Evolutionary conservation across 169 alveolate genomes (phyloP), one percentile per base, ranked within the genome.

Genomic region (Gregarina niphandrodes): DNA sequence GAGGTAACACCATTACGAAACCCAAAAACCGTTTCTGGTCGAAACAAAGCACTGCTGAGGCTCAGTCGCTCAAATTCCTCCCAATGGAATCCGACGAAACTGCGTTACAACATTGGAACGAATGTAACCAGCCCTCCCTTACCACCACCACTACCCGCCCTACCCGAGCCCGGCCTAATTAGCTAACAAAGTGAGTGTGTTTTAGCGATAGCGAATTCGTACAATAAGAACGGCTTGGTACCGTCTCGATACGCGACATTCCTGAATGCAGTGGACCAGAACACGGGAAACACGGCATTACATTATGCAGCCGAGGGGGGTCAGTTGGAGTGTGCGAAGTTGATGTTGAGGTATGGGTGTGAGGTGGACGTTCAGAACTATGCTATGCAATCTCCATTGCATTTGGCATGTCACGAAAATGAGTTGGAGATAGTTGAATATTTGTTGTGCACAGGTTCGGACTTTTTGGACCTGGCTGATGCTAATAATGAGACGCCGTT

Each of bases 241-340:
- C 37, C 34, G 52, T 53, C 15, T 64, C 54, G 37, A 35, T 45
- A 22, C 37, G 46, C 19, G 37, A 58, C 11, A 59, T 57, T 11
- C 19, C 36, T 4, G 75, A 63, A 28, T 5, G 42, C 9, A 24
- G 19, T 16, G 58, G 45, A 30, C 50, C 44, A 0, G n/a, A n/a
- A n/a, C n/a, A n/a, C n/a, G n/a, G n/a, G n/a, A n/a, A n/a, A n/a
- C n/a, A 61, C 70, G 17, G 64, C 84, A 6, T 53, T 70, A 20
- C 72, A 69, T 42, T 75, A 61, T 4, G 80, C 81, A 4, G 61
- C 75, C 9, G 79, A 69, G 49, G 84, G 70, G 47, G 76, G 70
- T 5, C 51, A 51, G 30, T 42, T 69, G 38, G 74, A 61, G 13
- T 57, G 73, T 41, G 47, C 66, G 11, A 40, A 44, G 46, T 42